Conservation (phyloP, 805 yeast genomes). For the Komagataella kurtzmanii region DNA sequence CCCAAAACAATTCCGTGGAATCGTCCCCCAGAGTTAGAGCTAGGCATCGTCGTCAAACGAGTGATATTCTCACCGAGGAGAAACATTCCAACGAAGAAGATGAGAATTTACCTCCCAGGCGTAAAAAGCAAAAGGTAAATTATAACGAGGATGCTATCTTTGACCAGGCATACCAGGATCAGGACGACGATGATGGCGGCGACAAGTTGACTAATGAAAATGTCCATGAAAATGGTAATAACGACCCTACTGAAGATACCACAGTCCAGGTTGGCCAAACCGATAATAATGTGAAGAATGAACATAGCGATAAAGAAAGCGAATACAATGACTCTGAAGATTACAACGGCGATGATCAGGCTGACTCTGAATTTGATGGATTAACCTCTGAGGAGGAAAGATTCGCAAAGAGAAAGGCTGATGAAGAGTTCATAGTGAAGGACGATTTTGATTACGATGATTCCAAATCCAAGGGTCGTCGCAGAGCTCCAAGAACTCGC, state of each 20-base stretch:
- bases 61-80: not conserved
- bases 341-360: not conserved
- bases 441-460: not conserved
- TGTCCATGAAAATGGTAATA: not conserved
- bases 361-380: not conserved
- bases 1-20: not conserved
- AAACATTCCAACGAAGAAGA: not conserved
- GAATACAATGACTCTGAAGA: not conserved
- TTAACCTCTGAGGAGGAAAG: not conserved
- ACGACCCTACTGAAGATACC: not conserved
- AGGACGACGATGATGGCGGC: not conserved
- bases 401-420: constrained; percentile 1
- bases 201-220: not conserved
- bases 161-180: not conserved
- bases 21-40: not conserved
- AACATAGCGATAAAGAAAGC: not conserved
- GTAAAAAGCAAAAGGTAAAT: constrained; percentile 1
- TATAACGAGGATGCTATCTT: constrained; percentile 2
- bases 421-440: not conserved
- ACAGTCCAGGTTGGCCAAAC: not conserved
- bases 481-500: not conserved
- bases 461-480: not conserved
- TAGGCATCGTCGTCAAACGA: not conserved
- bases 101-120: not conserved
- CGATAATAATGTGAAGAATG: not conserved